A percentile compares a stretch with the other conserved stretches of the same genome.
These are phyloP conservation scores for Sporothrix humicola DNA, from an alignment of 2,329 filamentous ascomycete species.

Conservation along the genomic window DNA sequence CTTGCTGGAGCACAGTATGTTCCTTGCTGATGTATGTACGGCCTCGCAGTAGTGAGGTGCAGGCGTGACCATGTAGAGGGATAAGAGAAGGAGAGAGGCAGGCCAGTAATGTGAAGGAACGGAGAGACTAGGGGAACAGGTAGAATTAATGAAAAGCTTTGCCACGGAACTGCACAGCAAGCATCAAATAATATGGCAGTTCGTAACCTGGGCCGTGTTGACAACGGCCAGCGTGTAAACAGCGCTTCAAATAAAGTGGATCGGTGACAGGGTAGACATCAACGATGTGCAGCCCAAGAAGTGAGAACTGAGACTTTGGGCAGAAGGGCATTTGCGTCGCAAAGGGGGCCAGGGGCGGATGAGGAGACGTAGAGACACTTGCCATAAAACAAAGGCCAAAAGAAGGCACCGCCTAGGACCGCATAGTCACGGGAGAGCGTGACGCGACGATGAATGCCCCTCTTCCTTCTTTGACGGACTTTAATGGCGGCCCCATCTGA, in stretches of 20 bases:
- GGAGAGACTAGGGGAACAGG: neutral
- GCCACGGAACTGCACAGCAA: neutral
- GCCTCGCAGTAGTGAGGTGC: neutral
- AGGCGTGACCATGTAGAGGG: neutral
- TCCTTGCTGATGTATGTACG: neutral
- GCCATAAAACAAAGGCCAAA: neutral
- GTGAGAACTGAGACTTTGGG: too few relatives aligned
- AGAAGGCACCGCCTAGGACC: constrained; percentile 1
- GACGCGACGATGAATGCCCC: neutral
- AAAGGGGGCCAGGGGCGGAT: too few relatives aligned
- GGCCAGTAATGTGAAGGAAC: neutral
- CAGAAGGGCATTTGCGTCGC: too few relatives aligned
- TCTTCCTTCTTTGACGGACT: neutral
- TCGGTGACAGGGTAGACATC: too few relatives aligned
- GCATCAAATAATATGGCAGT: neutral
- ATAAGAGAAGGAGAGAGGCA: neutral
- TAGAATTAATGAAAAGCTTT: neutral
- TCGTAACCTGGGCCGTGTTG: neutral
- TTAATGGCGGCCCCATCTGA: neutral
- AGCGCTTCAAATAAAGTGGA: neutral
- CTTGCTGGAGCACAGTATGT: neutral
- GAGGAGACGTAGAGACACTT: neutral
- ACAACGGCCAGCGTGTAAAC: neutral
- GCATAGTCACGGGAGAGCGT: constrained; percentile 16
- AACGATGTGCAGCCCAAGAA: too few relatives aligned